Evolutionary conservation across 768 basidiomycete species (phyloP).

Genomic region (Phylloporus sp.): DNA sequence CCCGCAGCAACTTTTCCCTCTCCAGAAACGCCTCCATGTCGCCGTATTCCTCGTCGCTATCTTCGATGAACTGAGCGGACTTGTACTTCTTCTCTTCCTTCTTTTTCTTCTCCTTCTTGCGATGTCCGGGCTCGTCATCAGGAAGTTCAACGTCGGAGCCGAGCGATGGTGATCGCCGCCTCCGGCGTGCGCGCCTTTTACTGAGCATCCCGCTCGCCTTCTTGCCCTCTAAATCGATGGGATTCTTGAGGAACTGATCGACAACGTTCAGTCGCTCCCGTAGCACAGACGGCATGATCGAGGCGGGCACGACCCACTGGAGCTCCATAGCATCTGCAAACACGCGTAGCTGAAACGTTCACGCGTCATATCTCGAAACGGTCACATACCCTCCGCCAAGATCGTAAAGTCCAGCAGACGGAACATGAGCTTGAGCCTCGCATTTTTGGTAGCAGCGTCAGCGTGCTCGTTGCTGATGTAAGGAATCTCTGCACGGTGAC

Average conservation of each 20-base stretch:
- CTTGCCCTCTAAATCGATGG: constrained; percentile 78
- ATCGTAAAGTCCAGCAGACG: constrained; percentile 71
- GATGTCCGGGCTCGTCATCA: constrained; percentile 34
- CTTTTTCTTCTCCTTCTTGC: constrained; percentile 47
- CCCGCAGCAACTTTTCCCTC: constrained; percentile 61
- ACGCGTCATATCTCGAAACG: neutral
- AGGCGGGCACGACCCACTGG: constrained; percentile 82
- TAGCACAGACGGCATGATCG: constrained; percentile 64
- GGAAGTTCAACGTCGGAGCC: constrained; percentile 39
- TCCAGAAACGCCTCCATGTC: constrained; percentile 81
- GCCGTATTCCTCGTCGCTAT: constrained; percentile 81
- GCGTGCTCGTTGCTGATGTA: constrained; percentile 73
- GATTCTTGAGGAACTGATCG: constrained; percentile 75
- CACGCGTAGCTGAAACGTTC: constrained; percentile 7
- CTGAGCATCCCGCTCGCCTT: constrained; percentile 66
- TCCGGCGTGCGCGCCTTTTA: constrained; percentile 52
- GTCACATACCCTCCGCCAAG: constrained; percentile 56
- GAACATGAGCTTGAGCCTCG: constrained; percentile 80
- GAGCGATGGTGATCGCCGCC: constrained; percentile 45
- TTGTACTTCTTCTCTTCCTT: constrained; percentile 77
- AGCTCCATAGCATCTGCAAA: constrained; percentile 60
- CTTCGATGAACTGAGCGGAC: constrained; percentile 87
- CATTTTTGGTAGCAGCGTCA: constrained; percentile 71
- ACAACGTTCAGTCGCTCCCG: constrained; percentile 70
- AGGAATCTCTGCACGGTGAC: constrained; percentile 58